Evolutionary conservation across 495 filamentous ascomycete genomes (phyloP), one percentile per base, ranked within the genome.

Genomic region (Mycothermus thermophilus): DNA sequence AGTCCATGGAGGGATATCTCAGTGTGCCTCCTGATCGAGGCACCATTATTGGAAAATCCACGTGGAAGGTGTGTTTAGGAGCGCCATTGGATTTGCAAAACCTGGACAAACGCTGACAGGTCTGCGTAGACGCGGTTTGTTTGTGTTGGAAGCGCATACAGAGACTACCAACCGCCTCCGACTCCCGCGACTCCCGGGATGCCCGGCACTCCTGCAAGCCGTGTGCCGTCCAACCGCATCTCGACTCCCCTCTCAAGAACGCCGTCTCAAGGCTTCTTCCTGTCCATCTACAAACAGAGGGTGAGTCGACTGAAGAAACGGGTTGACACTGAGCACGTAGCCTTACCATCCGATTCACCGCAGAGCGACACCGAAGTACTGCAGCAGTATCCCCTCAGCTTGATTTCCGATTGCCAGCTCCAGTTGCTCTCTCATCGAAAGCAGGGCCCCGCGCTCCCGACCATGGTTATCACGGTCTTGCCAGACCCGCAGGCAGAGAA

Each of bases 1-100:
- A n/a, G n/a, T n/a, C 47, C 19, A 73, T 75, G 69, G 71, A 75
- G 46, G 71, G 68, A n/a, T 41, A 55, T 36, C 57, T 75, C 45
- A 49, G 64, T 24, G 58, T 64, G 16, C 71, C 71, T 22, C 71
- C 71, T 4, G 71, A 75, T 43, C 55, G 67, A 44, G 60, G 66
- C 22, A 61, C 67, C 27, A 67, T 75, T 40, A 61, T 75, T 27
- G 67, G 67, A 23, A 62, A 62, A 38, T 59, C 71, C 10, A 34
- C 65, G 10, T 75, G 70, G 69, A 75, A 75, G 71, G 71, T 74
- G 40, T 31, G 51, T 33, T 8, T 21, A 26, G 25, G 15, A n/a
- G 8, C 3, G 12, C 3, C 9, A 15, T 11, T 13, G 8, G 26
- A 11, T 27, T 28, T 10, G 12, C 10, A 38, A 27, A 16, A 9